Percentiles rank a stretch among this genome's conserved stretches.
phyloP scores from a whole-genome alignment of 2,329 filamentous ascomycete genomes.

The Alternaria triticina region DNA sequence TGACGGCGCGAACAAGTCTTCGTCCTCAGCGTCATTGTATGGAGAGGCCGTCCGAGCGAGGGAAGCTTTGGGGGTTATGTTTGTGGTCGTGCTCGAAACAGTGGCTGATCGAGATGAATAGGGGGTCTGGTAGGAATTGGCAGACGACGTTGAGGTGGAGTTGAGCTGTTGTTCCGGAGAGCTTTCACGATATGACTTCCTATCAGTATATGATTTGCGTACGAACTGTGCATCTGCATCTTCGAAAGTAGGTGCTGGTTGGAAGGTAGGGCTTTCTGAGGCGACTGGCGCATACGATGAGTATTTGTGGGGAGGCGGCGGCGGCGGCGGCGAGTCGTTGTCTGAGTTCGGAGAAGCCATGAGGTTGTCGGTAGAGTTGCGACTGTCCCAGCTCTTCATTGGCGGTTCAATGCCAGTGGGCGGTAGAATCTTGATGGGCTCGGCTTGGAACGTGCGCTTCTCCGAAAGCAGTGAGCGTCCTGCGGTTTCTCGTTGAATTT shows the following conservation, averaged over 20 bases:
- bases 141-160: constrained; percentile 40
- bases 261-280: constrained; percentile 40
- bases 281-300: constrained; percentile 42
- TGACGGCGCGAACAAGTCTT: constrained; percentile 39
- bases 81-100: constrained; percentile 34
- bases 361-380: constrained; percentile 58
- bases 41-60: constrained; percentile 24
- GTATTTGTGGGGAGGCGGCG: constrained; percentile 44
- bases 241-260: constrained; percentile 31
- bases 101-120: constrained; percentile 38
- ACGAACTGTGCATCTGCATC: constrained; percentile 37
- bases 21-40: constrained; percentile 33
- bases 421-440: constrained; percentile 55
- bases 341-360: constrained; percentile 52
- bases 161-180: constrained; percentile 32
- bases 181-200: constrained; percentile 27
- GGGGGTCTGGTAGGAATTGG: constrained; percentile 41
- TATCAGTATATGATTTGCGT: constrained; percentile 35
- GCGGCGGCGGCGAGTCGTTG: constrained; percentile 41
- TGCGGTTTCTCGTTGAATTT: constrained; percentile 26
- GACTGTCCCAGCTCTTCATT: constrained; percentile 61
- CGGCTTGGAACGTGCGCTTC: constrained; percentile 45
- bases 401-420: constrained; percentile 55
- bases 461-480: constrained; percentile 45
- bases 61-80: constrained; percentile 38